phyloP scores from a whole-genome alignment of 306 rosid genomes.

The Begonia fuchsioides region DNA sequence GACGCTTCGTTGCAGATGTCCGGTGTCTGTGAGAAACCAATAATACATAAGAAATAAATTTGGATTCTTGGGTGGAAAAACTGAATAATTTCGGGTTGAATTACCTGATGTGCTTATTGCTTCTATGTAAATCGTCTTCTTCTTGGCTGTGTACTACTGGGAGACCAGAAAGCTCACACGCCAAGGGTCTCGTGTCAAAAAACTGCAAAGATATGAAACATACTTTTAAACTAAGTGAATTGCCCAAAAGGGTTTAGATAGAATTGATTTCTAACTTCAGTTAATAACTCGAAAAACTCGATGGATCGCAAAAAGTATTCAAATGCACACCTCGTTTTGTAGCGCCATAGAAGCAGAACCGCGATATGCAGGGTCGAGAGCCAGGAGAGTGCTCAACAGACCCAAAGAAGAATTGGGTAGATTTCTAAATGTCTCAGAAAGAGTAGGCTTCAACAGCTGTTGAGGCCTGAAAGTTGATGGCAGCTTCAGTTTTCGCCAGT shows the following conservation, averaged over 20 bases:
- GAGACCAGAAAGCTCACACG: slow-evolving; percentile 58
- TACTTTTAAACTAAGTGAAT: too few species aligned
- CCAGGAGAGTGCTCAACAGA: slow-evolving; percentile 58
- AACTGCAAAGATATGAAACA: slow-evolving; percentile 38
- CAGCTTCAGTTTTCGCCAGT: slow-evolving; percentile 58
- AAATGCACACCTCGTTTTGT: slow-evolving; percentile 33
- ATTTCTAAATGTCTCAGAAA: slow-evolving; percentile 42
- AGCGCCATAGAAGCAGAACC: slow-evolving; percentile 64
- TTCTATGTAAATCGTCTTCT: slow-evolving; percentile 25
- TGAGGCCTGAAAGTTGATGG: slow-evolving; percentile 59
- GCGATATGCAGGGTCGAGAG: slow-evolving; percentile 68
- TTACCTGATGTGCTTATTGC: slow-evolving; percentile 52
- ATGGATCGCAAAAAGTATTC: neutral
- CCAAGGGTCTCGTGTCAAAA: slow-evolving; percentile 64
- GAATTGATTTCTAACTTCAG: too few species aligned
- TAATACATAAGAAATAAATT: too few species aligned
- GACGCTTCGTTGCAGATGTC: slow-evolving; percentile 40
- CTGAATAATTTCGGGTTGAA: too few species aligned
- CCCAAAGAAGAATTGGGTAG: slow-evolving; percentile 61
- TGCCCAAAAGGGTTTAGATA: too few species aligned
- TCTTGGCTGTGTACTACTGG: slow-evolving; percentile 36
- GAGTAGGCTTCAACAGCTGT: slow-evolving; percentile 43
- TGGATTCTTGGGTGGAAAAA: too few species aligned
- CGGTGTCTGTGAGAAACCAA: slow-evolving; percentile 21
- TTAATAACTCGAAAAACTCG: neutral